Conservation (phyloP, 805 yeast species). For the Pichia eremophila region DNA sequence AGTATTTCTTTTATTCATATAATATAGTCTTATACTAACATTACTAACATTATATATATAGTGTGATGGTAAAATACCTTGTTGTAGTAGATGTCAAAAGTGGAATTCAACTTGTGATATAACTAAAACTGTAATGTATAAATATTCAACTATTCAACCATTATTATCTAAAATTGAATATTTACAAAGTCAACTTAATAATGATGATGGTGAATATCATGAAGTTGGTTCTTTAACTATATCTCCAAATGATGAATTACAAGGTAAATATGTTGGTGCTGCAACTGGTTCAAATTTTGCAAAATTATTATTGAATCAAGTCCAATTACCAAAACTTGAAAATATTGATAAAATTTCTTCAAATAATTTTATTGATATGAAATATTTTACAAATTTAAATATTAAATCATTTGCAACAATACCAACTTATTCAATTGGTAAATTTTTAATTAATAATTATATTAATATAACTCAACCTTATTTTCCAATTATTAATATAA, state of each 20-base stretch:
- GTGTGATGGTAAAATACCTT: conserved; percentile 18
- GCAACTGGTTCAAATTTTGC: conserved; percentile 22
- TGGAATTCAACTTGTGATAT: conserved; percentile 14
- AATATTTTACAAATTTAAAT: conserved; percentile 3
- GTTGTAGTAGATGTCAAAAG: conserved; percentile 15
- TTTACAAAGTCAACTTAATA: background rate
- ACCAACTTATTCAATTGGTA: conserved; percentile 13
- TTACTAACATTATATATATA: too few species aligned
- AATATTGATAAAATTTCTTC: conserved; percentile 3
- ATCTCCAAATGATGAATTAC: conserved; percentile 7
- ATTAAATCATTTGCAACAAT: conserved; percentile 17
- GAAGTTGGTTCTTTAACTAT: conserved; percentile 20
- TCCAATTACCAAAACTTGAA: conserved; percentile 12
- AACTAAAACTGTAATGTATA: conserved; percentile 14
- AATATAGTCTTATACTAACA: too few species aligned
- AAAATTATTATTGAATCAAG: conserved; percentile 14
- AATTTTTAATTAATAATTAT: conserved; percentile 10
- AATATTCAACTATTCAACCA: conserved; percentile 14
- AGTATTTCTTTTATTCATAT: too few species aligned
- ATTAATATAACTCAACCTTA: conserved; percentile 15
- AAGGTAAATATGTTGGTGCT: conserved; percentile 16
- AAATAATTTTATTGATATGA: conserved; percentile 10
- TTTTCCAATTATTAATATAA: conserved; percentile 13
- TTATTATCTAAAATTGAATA: conserved; percentile 7
- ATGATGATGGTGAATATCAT: conserved; percentile 6